A percentile compares a stretch with the other conserved stretches of the same genome.
Evolutionary conservation across 2,329 filamentous ascomycete genomes (phyloP).

Genomic region (Claviceps cyperi): DNA sequence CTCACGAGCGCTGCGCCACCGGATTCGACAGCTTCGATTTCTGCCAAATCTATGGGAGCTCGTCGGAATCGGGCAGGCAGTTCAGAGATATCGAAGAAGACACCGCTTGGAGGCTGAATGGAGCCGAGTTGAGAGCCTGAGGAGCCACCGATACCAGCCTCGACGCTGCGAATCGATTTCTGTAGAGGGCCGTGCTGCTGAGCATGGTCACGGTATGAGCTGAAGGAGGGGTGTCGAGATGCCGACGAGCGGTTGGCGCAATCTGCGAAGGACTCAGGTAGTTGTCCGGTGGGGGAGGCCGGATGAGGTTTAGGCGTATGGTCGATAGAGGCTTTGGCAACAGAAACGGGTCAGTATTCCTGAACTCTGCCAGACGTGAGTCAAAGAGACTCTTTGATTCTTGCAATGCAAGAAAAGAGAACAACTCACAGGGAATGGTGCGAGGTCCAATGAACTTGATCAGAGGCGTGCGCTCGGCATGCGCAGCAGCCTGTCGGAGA

Average conservation of each 20-base stretch:
- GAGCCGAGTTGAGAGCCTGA: conserved; percentile 59
- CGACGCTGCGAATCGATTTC: conserved; percentile 32
- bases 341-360: conserved; percentile 8
- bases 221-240: conserved; percentile 48
- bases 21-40: conserved; percentile 94
- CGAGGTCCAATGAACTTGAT: conserved; percentile 50
- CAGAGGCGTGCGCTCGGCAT: conserved; percentile 44
- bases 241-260: conserved; percentile 15
- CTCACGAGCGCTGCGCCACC: conserved; percentile 57
- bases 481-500: conserved; percentile 44
- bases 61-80: conserved; percentile 74
- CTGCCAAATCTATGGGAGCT: conserved; percentile 55
- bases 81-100: conserved; percentile 80
- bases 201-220: conserved; percentile 61
- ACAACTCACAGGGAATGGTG: conserved; percentile 34
- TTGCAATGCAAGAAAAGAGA: neutral
- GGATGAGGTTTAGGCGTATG: conserved; percentile 62
- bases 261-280: conserved; percentile 39
- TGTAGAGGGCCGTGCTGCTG: conserved; percentile 65
- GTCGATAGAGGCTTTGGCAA: conserved; percentile 47
- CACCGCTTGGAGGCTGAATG: conserved; percentile 53
- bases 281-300: conserved; percentile 48
- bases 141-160: conserved; percentile 39
- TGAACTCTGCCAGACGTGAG: too few relatives aligned
- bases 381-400: neutral